A percentile compares a stretch with the other conserved stretches of the same genome.
phyloP scores from a whole-genome alignment of 2,329 filamentous ascomycete species.

The Claviceps sp. region DNA sequence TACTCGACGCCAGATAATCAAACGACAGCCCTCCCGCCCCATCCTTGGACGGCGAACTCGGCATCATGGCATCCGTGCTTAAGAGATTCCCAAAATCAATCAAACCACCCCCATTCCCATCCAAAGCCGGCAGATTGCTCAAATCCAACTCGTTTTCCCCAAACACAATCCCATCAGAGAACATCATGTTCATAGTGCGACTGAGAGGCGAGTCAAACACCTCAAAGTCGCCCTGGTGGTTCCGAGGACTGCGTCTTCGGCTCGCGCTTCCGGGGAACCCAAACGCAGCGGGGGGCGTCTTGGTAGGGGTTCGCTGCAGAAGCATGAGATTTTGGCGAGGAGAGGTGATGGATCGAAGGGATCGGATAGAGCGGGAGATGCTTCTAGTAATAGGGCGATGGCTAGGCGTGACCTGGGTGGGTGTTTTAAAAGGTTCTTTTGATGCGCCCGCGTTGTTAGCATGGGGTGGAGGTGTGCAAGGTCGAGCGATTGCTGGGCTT shows the following conservation, averaged over 20 bases:
- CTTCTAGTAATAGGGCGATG: slow-evolving; percentile 49
- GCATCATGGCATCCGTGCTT: slow-evolving; percentile 32
- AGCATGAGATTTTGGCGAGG: slow-evolving; percentile 27
- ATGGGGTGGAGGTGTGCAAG: slow-evolving; percentile 39
- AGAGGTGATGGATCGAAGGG: slow-evolving; percentile 29
- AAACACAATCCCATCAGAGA: slow-evolving; percentile 42
- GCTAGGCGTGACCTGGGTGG: slow-evolving; percentile 46
- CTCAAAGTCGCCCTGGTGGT: slow-evolving; percentile 24
- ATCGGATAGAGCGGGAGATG: slow-evolving; percentile 42
- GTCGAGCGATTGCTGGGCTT: slow-evolving; percentile 31
- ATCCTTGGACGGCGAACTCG: slow-evolving; percentile 32
- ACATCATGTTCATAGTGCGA: slow-evolving; percentile 48
- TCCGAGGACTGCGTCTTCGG: slow-evolving; percentile 30
- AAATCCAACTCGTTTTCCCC: slow-evolving; percentile 31
- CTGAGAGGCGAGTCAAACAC: slow-evolving; percentile 45
- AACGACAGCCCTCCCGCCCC: slow-evolving; percentile 12
- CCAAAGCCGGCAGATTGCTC: slow-evolving; percentile 24
- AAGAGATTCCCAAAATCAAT: slow-evolving; percentile 37
- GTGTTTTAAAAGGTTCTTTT: slow-evolving; percentile 44
- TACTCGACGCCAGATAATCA: slow-evolving; percentile 17
- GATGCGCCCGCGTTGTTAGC: slow-evolving; percentile 26
- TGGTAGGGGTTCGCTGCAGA: slow-evolving; percentile 35
- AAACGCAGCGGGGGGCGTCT: slow-evolving; percentile 23
- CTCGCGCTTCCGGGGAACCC: slow-evolving; percentile 18
- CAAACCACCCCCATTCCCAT: slow-evolving; percentile 20